Conservation (phyloP, 176 grass and related monocot genomes). For the Aegilops sharonensis region DNA sequence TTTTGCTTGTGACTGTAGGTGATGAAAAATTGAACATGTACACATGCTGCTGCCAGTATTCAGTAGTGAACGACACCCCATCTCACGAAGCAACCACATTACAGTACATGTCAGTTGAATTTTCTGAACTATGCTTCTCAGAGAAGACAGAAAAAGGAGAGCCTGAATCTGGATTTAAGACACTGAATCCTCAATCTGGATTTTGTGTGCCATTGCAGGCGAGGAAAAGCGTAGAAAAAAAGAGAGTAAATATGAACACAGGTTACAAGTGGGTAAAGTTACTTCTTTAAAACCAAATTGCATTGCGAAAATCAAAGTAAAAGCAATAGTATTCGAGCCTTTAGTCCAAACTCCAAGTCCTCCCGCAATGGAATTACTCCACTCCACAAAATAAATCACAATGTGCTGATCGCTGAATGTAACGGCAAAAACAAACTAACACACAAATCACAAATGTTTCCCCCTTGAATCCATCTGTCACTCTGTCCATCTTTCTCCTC, state of each 20-base stretch:
- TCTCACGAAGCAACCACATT: not conserved
- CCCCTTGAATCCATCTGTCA: too few relatives aligned
- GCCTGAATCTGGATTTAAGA: too few relatives aligned
- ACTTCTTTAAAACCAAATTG: not conserved
- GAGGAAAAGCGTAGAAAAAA: too few relatives aligned
- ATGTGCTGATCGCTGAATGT: not conserved
- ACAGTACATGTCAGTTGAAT: not conserved
- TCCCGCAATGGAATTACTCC: not conserved
- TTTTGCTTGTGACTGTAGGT: too few relatives aligned
- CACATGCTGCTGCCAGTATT: not conserved
- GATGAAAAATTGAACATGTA: too few relatives aligned
- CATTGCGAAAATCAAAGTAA: not conserved
- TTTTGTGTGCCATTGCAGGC: too few relatives aligned
- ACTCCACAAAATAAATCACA: not conserved
- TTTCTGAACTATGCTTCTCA: not conserved
- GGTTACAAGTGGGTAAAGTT: not conserved
- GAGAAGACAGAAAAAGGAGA: too few relatives aligned
- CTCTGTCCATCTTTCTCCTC: too few relatives aligned
- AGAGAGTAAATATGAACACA: too few relatives aligned
- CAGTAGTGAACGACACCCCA: not conserved
- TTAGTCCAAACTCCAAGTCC: not conserved
- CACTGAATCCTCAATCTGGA: too few relatives aligned
- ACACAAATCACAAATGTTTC: not conserved
- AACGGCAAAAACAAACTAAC: not conserved
- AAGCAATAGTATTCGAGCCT: not conserved